Conservation (phyloP, 2,329 filamentous ascomycete genomes). For the Rhexocercosporidium sp. region DNA sequence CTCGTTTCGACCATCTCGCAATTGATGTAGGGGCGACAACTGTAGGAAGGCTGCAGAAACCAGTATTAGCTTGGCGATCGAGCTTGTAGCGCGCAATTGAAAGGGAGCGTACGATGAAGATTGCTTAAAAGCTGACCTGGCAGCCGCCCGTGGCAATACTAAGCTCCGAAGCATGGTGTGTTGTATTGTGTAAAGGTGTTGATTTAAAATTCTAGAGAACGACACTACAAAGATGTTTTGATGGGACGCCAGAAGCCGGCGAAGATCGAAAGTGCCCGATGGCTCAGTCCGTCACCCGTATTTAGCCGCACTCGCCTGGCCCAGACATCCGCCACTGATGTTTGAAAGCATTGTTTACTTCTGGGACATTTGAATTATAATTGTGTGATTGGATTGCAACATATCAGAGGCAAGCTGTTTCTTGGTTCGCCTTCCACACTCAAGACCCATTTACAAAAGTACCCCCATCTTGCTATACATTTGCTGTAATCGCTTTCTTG, state of each 20-base stretch:
- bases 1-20: constrained; percentile 62
- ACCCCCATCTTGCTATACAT: too few species aligned
- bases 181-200: constrained; percentile 41
- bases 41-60: constrained; percentile 53
- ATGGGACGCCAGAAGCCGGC: constrained; percentile 5
- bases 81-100: constrained; percentile 25
- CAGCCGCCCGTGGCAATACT: constrained; percentile 63
- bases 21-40: constrained; percentile 52
- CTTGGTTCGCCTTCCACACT: too few species aligned
- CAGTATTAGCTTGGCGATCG: constrained; percentile 27
- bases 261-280: constrained; percentile 8
- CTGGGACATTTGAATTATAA: constrained; percentile 6
- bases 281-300: constrained; percentile 1
- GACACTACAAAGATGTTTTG: constrained; percentile 17
- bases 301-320: not conserved
- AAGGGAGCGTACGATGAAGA: constrained; percentile 54
- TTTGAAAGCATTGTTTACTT: constrained; percentile 8
- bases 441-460: not conserved
- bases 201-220: constrained; percentile 22
- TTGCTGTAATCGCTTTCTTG: too few species aligned
- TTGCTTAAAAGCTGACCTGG: constrained; percentile 60
- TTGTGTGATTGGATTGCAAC: not conserved
- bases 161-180: constrained; percentile 61
- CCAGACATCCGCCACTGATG: not conserved
- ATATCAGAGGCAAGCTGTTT: too few species aligned